phyloP scores from a whole-genome alignment of 495 filamentous ascomycete genomes.

The Sordaria brevicollis region DNA sequence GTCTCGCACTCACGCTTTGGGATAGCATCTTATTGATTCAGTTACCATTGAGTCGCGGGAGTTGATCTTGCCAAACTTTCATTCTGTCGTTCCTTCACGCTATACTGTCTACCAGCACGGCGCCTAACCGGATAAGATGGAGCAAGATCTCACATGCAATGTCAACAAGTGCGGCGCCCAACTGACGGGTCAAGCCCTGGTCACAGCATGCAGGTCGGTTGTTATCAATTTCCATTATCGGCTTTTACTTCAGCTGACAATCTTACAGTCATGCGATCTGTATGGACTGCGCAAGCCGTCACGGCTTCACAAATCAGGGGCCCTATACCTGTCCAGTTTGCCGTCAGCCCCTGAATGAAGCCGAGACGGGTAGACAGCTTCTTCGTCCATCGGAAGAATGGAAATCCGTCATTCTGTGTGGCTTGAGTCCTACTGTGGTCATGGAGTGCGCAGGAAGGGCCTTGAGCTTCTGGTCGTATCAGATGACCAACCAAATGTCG shows the following conservation, averaged over 20 bases:
- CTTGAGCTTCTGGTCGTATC: conserved; percentile 83
- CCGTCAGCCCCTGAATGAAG: conserved; percentile 52
- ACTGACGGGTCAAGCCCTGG: conserved; percentile 66
- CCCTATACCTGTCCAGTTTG: conserved; percentile 74
- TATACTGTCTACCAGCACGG: neutral
- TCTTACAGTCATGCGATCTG: conserved; percentile 74
- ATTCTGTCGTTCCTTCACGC: neutral
- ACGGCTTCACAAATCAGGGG: conserved; percentile 52
- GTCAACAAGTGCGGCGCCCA: conserved; percentile 65
- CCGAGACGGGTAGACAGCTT: conserved; percentile 56
- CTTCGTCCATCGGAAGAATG: conserved; percentile 88
- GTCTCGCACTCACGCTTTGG: too few relatives aligned
- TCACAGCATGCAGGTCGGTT: conserved; percentile 79
- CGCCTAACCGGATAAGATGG: conserved; percentile 39
- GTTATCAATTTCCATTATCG: neutral
- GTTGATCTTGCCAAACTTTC: neutral
- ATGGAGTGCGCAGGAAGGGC: conserved; percentile 86
- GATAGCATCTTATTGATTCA: neutral
- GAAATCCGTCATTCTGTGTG: conserved; percentile 82
- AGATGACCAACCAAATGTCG: conserved; percentile 84
- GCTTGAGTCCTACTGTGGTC: conserved; percentile 70
- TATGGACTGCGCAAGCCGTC: conserved; percentile 55
- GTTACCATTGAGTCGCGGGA: neutral
- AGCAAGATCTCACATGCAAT: conserved; percentile 71
- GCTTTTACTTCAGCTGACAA: neutral